Base-by-base conservation (phyloP, 1,139 yeast species). In the Eremothecium cymbalariae region DNA sequence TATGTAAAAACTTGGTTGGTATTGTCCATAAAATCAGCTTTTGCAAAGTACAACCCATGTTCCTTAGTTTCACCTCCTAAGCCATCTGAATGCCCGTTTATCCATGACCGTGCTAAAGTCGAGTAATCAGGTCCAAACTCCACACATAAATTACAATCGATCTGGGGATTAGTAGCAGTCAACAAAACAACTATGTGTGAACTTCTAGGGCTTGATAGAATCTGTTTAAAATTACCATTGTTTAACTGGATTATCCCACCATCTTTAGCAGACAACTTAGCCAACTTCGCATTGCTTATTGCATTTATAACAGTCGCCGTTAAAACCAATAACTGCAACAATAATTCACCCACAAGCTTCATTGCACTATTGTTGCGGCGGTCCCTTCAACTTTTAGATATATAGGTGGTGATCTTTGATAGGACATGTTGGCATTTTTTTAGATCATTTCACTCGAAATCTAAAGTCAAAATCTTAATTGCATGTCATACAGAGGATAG, bases 131-230 rank as follows among this genome's bases (percentile, higher is more conserved):
- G 94, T 24, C 71, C 74, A 48, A 83, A 70, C 32, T 78, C 76
- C 17, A 64, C 51, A 67, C 99, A 90, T 41, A 84, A 66, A 2
- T 67, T 66, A 62, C 98, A 90, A 22, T 84, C 84, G 53, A 85
- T 71, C 46, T 74, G 75, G 1, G 84, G 66, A 24, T 77, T 69
- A 12, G 77, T 72, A 2, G 96, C 86, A 0, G 96, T 82, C 46
- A 90, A 62, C 36, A 81, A 66, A 17, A 83, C 68, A 13, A 83
- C 51, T 32, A 80, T 72, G 56, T 74, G 77, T 50, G 85, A 86
- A 25, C 67, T 61, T 50, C 90, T 70, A 17, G 78, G 77, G 2
- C 88, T 86, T 19, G 64, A 63, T 40, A 86, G 66, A 19, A 81
- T 57, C 24, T 63, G 58, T 44, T 72, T 68, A 53, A 68, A 82